A percentile compares a stretch with the other conserved stretches of the same genome.
phyloP scores from a whole-genome alignment of 2,329 filamentous ascomycete species.

The Fusarium denticulatum region DNA sequence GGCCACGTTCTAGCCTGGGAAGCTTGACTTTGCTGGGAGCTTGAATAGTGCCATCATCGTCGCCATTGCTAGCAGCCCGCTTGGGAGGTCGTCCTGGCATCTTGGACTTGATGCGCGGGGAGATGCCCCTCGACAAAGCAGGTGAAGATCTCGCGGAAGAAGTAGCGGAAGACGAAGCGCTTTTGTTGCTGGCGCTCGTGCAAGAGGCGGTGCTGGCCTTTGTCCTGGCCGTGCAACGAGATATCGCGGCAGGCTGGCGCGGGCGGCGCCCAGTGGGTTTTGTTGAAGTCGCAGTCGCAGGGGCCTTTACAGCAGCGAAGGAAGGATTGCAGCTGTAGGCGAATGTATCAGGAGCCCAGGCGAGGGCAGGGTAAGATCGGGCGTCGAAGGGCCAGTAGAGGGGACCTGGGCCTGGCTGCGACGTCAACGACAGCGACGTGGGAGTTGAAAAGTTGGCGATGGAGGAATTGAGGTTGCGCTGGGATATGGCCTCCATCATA shows the following conservation, averaged over 20 bases:
- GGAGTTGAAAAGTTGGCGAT: constrained; percentile 37
- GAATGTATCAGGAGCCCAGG: constrained; percentile 35
- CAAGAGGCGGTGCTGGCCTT: constrained; percentile 26
- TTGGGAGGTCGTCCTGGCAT: constrained; percentile 40
- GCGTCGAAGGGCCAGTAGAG: constrained; percentile 36
- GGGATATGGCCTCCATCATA: constrained; percentile 41
- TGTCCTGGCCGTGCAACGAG: constrained; percentile 24
- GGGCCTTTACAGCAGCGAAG: constrained; percentile 17
- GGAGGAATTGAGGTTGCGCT: constrained; percentile 41
- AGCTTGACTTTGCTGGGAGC: constrained; percentile 57
- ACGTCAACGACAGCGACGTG: constrained; percentile 15
- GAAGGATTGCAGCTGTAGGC: constrained; percentile 23
- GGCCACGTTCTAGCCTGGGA: constrained; percentile 58
- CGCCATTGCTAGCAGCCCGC: constrained; percentile 41
- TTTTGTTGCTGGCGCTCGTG: constrained; percentile 11
- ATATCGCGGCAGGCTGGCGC: constrained; percentile 39
- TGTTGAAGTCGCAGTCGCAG: constrained; percentile 30
- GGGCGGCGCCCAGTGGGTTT: constrained; percentile 37
- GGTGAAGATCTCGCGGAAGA: constrained; percentile 28
- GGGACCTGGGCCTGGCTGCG: constrained; percentile 12
- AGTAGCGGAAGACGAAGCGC: constrained; percentile 10
- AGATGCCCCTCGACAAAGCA: constrained; percentile 27
- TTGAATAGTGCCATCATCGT: constrained; percentile 45
- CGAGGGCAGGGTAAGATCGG: constrained; percentile 24
- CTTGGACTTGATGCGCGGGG: constrained; percentile 34